Percentiles rank a stretch among this genome's conserved stretches.
Evolutionary conservation across 768 basidiomycete species (phyloP).

Genomic region (Calocybe cyanea): DNA sequence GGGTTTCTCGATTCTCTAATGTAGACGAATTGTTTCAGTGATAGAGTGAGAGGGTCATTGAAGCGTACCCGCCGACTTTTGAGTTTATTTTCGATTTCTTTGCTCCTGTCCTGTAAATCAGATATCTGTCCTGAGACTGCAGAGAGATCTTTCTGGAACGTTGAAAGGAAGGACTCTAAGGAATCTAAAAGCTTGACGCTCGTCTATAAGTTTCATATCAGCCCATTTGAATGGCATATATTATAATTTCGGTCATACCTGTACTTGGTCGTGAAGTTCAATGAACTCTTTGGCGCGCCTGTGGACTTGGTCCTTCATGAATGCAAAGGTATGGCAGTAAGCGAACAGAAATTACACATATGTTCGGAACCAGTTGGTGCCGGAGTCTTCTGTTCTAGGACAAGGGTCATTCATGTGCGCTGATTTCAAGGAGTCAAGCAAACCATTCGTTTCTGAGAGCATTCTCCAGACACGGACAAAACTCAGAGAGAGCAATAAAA

Average conservation of each 20-base stretch:
- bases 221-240: background rate
- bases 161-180: conserved; percentile 87
- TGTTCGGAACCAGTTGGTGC: conserved; percentile 13
- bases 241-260: conserved; percentile 40
- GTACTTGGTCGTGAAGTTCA: conserved; percentile 88
- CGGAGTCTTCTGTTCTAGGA: background rate
- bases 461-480: no score
- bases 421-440: no score
- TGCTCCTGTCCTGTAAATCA: conserved; percentile 86
- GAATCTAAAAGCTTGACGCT: conserved; percentile 84
- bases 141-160: conserved; percentile 91
- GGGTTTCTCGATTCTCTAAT: conserved; percentile 84
- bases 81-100: conserved; percentile 84
- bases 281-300: conserved; percentile 61
- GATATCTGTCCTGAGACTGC: conserved; percentile 96
- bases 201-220: conserved; percentile 45
- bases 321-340: background rate
- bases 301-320: conserved; percentile 25
- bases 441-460: no score
- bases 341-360: conserved; percentile 29
- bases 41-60: background rate
- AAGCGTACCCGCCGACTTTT: conserved; percentile 77
- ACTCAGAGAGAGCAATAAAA: no score
- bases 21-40: background rate
- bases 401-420: background rate